These are phyloP conservation scores for Jatropha podagrica DNA, from an alignment of 441 rosid genomes.

Conservation along the genomic window DNA sequence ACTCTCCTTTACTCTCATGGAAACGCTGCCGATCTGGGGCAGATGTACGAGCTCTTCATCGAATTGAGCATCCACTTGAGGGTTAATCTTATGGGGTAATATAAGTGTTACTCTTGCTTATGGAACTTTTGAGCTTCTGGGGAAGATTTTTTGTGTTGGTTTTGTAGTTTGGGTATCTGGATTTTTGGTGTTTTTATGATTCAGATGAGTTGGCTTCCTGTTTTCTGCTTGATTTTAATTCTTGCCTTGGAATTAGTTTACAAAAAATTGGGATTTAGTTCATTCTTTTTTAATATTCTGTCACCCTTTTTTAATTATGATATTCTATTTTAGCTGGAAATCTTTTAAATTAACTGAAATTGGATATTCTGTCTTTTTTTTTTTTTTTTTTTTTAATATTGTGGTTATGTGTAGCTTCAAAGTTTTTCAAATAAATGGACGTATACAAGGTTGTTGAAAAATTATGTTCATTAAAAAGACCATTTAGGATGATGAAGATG, in stretches of 20 bases:
- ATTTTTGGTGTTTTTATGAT: conserved; percentile 12
- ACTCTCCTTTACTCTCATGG: conserved; percentile 96
- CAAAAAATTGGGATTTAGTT: background rate
- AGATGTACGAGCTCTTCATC: conserved; percentile 98
- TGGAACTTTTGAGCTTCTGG: conserved; percentile 5
- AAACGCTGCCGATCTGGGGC: conserved; percentile 99
- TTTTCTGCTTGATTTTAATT: background rate
- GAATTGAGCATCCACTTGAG: conserved; percentile 88
- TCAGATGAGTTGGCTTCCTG: background rate
- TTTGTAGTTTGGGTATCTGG: conserved; percentile 22
- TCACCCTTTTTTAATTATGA: background rate
- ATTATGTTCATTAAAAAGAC: background rate
- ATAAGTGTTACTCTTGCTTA: conserved; percentile 3
- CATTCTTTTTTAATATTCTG: background rate
- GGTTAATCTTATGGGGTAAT: conserved; percentile 95
- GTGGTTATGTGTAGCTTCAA: background rate
- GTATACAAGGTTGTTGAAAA: background rate
- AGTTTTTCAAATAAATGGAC: background rate
- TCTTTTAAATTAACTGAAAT: background rate
- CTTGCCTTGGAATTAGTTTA: background rate
- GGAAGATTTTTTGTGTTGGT: background rate
- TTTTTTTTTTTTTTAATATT: background rate
- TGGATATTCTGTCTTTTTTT: background rate
- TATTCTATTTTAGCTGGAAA: background rate
- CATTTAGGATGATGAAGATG: background rate